phyloP scores from a whole-genome alignment of 495 filamentous ascomycete genomes.

The Hypoxylon fuscum region DNA sequence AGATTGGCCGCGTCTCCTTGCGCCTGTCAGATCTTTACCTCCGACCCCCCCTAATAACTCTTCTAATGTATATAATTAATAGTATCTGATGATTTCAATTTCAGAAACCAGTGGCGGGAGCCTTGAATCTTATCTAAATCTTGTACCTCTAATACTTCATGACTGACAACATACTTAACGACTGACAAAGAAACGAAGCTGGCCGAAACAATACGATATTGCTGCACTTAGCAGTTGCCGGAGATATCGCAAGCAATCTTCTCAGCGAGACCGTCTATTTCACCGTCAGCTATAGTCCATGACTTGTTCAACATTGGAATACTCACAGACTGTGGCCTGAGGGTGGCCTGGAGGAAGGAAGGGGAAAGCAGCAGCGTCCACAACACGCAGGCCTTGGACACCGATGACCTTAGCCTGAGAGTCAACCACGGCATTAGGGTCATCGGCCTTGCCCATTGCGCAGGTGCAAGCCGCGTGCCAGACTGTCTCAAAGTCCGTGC shows the following conservation, averaged over 20 bases:
- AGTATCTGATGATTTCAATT: no score
- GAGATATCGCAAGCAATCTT: slow-evolving; percentile 49
- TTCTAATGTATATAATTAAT: no score
- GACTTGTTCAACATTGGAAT: slow-evolving; percentile 21
- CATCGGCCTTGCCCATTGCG: slow-evolving; percentile 63
- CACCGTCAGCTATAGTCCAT: slow-evolving; percentile 20
- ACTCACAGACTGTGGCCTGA: slow-evolving; percentile 52
- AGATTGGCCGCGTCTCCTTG: no score
- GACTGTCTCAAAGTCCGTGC: slow-evolving; percentile 50
- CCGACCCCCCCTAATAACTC: no score
- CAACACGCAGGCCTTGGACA: slow-evolving; percentile 61
- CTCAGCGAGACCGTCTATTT: slow-evolving; percentile 47
- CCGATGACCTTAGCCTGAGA: slow-evolving; percentile 59
- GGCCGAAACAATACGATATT: slow-evolving; percentile 7
- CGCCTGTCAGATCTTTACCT: no score
- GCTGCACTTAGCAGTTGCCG: slow-evolving; percentile 31
- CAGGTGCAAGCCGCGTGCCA: slow-evolving; percentile 64
- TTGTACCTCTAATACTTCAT: slow-evolving; percentile 50
- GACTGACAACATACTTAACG: slow-evolving; percentile 23
- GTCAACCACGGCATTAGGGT: slow-evolving; percentile 61
- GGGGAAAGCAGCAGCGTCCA: slow-evolving; percentile 68
- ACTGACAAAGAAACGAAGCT: slow-evolving; percentile 5
- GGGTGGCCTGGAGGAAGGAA: slow-evolving; percentile 67
- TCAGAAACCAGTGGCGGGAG: not conserved
- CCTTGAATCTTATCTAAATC: not conserved